Percentiles rank a stretch among this genome's conserved stretches.
These are phyloP conservation scores for Gamsiella multidivaricata DNA, from an alignment of 192 early-diverging fungal species.

Conservation along the genomic window DNA sequence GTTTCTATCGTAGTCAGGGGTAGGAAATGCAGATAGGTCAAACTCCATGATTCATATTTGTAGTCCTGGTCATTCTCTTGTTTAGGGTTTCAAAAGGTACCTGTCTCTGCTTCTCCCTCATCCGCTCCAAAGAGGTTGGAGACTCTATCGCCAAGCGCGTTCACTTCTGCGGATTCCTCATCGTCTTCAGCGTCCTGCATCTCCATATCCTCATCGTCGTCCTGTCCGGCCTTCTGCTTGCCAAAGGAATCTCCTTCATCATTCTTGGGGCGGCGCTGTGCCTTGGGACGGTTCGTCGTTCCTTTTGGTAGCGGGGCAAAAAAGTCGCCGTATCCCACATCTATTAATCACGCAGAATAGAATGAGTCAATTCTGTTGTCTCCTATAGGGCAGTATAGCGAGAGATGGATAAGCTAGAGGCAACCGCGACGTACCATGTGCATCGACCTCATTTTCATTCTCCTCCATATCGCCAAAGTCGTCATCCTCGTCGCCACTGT, in stretches of 20 bases:
- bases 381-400: too few species aligned
- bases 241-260: slow-evolving; percentile 31
- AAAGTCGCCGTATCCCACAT: slow-evolving; percentile 87
- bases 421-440: slow-evolving; percentile 58
- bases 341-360: slow-evolving; percentile 56
- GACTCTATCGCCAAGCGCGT: slow-evolving; percentile 52
- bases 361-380: too few species aligned
- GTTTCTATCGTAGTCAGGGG: slow-evolving; percentile 14
- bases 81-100: slow-evolving; percentile 24
- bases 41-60: too few species aligned
- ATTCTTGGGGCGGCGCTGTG: slow-evolving; percentile 50
- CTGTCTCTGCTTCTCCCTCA: slow-evolving; percentile 60
- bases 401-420: background rate
- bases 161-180: slow-evolving; percentile 47
- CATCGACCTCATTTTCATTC: slow-evolving; percentile 69
- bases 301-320: slow-evolving; percentile 74
- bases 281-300: slow-evolving; percentile 52
- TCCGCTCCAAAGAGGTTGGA: slow-evolving; percentile 69
- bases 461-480: slow-evolving; percentile 72
- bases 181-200: slow-evolving; percentile 56
- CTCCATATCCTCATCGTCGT: slow-evolving; percentile 57
- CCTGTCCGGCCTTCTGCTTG: slow-evolving; percentile 52
- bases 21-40: background rate
- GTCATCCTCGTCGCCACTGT: slow-evolving; percentile 68
- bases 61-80: too few species aligned